These are phyloP conservation scores for Aspergillus steynii DNA, from an alignment of 495 filamentous ascomycete species.

Conservation along the genomic window DNA sequence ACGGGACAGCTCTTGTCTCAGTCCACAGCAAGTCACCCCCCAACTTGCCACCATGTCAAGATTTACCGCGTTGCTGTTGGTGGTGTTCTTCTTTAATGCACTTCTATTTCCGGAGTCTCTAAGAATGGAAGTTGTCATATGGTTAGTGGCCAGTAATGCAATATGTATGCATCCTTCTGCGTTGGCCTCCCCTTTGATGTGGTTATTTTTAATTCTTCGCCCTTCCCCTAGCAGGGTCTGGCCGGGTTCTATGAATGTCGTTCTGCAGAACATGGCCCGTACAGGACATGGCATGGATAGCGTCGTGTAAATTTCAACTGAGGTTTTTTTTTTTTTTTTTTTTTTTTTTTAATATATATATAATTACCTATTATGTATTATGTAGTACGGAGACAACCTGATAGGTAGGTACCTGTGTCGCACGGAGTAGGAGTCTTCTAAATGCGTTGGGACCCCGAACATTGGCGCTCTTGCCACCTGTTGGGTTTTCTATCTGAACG, in stretches of 20 bases:
- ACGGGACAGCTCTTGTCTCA: neutral
- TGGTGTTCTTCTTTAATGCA: neutral
- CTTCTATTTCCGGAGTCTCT: slow-evolving; percentile 7
- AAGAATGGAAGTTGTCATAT: slow-evolving; percentile 9
- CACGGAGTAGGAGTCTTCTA: no score
- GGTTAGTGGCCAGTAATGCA: neutral
- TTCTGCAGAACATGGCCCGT: neutral
- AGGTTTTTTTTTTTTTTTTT: no score
- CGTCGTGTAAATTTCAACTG: no score
- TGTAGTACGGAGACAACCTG: no score
- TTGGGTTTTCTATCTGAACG: no score
- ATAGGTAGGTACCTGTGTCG: no score
- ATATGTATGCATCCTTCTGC: neutral
- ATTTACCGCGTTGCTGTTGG: neutral
- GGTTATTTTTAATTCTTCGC: slow-evolving; percentile 6
- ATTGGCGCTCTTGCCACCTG: no score
- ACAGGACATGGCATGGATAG: no score
- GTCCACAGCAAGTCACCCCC: neutral
- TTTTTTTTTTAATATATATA: no score
- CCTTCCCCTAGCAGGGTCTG: neutral
- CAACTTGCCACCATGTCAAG: slow-evolving; percentile 2
- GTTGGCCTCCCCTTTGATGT: slow-evolving; percentile 4
- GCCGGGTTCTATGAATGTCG: neutral
- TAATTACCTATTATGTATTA: no score
- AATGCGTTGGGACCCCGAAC: no score